phyloP scores from a whole-genome alignment of 441 rosid genomes.

The Gossypium gossypioides region DNA sequence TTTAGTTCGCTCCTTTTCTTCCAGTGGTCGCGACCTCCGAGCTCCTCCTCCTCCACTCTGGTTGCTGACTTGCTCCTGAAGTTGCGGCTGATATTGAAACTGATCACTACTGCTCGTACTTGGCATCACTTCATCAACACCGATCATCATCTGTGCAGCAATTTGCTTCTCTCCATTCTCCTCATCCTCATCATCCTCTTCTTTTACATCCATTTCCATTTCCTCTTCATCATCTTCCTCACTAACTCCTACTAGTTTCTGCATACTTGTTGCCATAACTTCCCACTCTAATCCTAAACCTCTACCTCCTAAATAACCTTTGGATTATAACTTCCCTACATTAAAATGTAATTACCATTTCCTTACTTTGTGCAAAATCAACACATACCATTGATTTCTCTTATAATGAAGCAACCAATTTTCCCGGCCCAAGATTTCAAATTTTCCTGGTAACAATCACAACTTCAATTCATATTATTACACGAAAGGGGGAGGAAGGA shows the following conservation, averaged over 20 bases:
- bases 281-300: constrained; percentile 14
- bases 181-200: constrained; percentile 57
- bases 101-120: constrained; percentile 46
- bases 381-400: constrained; percentile 17
- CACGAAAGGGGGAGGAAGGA: constrained; percentile 7
- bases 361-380: constrained; percentile 1
- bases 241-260: constrained; percentile 56
- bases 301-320: constrained; percentile 17
- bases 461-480: constrained; percentile 17
- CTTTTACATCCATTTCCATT: constrained; percentile 77
- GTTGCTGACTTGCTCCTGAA: constrained; percentile 69
- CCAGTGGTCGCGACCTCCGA: constrained; percentile 76
- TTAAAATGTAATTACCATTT: constrained; percentile 21
- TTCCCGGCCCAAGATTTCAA: constrained; percentile 7
- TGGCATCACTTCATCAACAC: constrained; percentile 37
- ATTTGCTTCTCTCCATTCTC: constrained; percentile 43
- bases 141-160: constrained; percentile 35
- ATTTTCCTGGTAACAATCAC: constrained; percentile 22
- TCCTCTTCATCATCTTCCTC: constrained; percentile 90
- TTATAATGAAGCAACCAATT: constrained; percentile 14
- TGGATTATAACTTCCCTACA: constrained; percentile 14
- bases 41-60: constrained; percentile 68
- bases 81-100: constrained; percentile 51
- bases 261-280: constrained; percentile 73
- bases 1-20: constrained; percentile 97